Conservation (phyloP, 2,329 filamentous ascomycete species). For the Claviceps maximensis region DNA sequence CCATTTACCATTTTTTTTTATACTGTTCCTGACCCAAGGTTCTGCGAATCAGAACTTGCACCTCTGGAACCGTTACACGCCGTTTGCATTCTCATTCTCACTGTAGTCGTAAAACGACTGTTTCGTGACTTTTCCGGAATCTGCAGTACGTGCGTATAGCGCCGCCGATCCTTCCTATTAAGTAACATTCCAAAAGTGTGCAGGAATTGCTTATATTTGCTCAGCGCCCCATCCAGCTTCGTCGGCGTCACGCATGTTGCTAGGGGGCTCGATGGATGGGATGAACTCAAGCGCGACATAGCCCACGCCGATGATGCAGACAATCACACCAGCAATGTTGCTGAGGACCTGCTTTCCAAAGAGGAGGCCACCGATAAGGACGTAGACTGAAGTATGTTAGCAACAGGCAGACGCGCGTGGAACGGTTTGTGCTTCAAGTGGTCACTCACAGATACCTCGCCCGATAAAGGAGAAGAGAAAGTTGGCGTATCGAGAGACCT, state of each 20-base stretch:
- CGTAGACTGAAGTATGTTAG: slow-evolving; percentile 55
- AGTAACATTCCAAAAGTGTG: not conserved
- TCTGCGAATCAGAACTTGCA: not conserved
- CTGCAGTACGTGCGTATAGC: not conserved
- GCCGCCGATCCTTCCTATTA: no score
- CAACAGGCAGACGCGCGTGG: not conserved
- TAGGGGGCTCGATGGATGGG: slow-evolving; percentile 65
- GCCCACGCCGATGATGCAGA: slow-evolving; percentile 64
- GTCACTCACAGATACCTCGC: slow-evolving; percentile 74
- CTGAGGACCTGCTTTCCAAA: slow-evolving; percentile 54
- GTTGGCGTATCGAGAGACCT: slow-evolving; percentile 83
- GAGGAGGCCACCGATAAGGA: slow-evolving; percentile 83
- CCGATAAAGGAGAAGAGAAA: slow-evolving; percentile 98
- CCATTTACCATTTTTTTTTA: not conserved
- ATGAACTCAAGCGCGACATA: slow-evolving; percentile 69
- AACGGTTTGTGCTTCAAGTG: not conserved
- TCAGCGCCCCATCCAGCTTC: slow-evolving; percentile 59
- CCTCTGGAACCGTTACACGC: not conserved
- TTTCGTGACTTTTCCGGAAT: not conserved
- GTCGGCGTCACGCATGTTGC: slow-evolving; percentile 70
- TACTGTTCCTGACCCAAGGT: not conserved
- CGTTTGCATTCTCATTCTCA: not conserved
- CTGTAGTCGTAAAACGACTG: not conserved
- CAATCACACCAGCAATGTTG: slow-evolving; percentile 62
- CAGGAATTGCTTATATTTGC: slow-evolving; percentile 43